phyloP scores from a whole-genome alignment of 2,329 filamentous ascomycete species.

The Arthrobotrys iridis region DNA sequence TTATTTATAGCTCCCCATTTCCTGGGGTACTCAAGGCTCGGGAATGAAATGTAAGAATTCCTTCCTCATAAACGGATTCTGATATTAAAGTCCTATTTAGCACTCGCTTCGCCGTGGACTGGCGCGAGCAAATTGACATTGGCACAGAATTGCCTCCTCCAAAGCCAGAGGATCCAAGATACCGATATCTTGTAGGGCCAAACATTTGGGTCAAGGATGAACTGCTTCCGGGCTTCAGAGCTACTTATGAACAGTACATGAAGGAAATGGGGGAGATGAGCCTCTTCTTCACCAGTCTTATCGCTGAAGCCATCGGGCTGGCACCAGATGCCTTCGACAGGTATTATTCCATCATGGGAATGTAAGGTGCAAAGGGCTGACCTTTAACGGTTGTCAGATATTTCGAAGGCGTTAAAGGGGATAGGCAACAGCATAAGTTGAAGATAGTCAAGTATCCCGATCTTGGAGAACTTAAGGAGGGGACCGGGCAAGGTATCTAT shows the following conservation, averaged over 20 bases:
- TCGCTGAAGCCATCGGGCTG: slow-evolving; percentile 83
- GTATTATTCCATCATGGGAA: slow-evolving; percentile 63
- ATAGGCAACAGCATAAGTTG: slow-evolving; percentile 78
- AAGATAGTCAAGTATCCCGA: slow-evolving; percentile 92
- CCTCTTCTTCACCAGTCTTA: slow-evolving; percentile 78
- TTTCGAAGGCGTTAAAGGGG: slow-evolving; percentile 62
- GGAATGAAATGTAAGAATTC: slow-evolving; percentile 67
- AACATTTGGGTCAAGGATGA: slow-evolving; percentile 78
- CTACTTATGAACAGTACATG: slow-evolving; percentile 79
- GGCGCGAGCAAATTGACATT: slow-evolving; percentile 87
- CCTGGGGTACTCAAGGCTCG: slow-evolving; percentile 74
- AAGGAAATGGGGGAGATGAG: slow-evolving; percentile 76
- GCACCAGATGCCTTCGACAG: slow-evolving; percentile 75
- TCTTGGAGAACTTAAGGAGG: slow-evolving; percentile 67
- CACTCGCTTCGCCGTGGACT: slow-evolving; percentile 79
- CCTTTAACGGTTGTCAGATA: slow-evolving; percentile 32
- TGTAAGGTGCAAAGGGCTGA: no score
- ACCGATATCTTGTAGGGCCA: slow-evolving; percentile 72
- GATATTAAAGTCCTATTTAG: slow-evolving; percentile 59
- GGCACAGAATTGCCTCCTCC: slow-evolving; percentile 79
- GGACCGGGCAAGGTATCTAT: slow-evolving; percentile 45
- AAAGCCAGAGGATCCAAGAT: slow-evolving; percentile 70
- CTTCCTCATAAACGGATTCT: background rate
- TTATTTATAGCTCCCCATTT: slow-evolving; percentile 70
- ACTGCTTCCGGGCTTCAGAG: slow-evolving; percentile 74